Evolutionary conservation across 2,329 filamentous ascomycete genomes (phyloP).

Genomic region (Aspergillus caelatus): DNA sequence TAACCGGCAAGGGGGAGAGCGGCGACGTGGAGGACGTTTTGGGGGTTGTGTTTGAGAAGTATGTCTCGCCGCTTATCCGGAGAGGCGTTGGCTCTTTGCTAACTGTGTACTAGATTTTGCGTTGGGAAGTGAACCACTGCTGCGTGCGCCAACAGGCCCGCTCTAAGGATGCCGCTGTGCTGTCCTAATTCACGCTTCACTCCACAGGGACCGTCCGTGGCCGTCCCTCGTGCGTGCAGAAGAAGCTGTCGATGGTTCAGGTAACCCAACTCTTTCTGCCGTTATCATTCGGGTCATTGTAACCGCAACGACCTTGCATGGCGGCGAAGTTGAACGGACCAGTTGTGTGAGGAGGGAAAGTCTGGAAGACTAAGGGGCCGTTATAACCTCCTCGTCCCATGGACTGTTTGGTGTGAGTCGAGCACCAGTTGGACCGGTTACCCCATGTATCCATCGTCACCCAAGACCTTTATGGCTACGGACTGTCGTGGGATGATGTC

Average conservation of each 20-base stretch:
- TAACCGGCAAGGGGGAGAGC: conserved; percentile 81
- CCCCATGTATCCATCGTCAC: not conserved
- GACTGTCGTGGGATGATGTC: not conserved
- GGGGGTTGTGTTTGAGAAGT: conserved; percentile 98
- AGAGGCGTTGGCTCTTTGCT: conserved; percentile 14
- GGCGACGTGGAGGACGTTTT: conserved; percentile 95
- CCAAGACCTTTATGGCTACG: not conserved
- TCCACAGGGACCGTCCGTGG: not conserved
- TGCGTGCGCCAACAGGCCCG: not conserved
- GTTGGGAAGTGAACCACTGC: conserved; percentile 37
- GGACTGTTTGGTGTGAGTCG: conserved; percentile 1
- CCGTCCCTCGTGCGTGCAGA: not conserved
- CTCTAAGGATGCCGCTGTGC: not conserved
- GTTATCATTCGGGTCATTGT: conserved; percentile 31
- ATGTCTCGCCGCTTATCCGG: conserved; percentile 37
- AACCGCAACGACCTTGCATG: conserved; percentile 36
- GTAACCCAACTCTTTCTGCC: conserved; percentile 12
- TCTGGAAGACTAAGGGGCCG: conserved; percentile 14
- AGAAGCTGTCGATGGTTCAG: not conserved
- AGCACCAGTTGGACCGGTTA: not conserved
- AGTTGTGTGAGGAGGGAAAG: conserved; percentile 3
- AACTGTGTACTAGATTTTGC: conserved; percentile 52
- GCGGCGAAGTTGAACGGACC: not conserved
- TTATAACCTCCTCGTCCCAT: conserved; percentile 47
- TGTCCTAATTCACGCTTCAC: not conserved